Percentiles rank a stretch among this genome's conserved stretches.
Evolutionary conservation across 2,329 filamentous ascomycete species (phyloP).

Genomic region (Furcasterigmium furcatum): DNA sequence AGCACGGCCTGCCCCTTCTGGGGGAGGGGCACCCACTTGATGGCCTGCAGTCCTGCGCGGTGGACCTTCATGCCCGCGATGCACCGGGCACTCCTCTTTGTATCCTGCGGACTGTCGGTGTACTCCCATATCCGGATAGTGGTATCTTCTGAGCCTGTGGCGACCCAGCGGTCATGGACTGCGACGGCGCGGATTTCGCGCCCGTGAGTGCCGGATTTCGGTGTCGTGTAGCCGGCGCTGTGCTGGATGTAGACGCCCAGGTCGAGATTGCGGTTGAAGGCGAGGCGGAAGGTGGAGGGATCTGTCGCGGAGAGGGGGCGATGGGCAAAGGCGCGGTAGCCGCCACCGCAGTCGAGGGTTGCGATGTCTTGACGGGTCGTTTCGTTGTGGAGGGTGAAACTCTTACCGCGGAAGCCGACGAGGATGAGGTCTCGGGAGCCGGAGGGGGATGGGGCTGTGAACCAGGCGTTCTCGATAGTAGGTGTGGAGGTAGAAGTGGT

Average conservation of each 20-base stretch:
- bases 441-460: slow-evolving; percentile 30
- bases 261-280: slow-evolving; percentile 70
- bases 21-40: slow-evolving; percentile 62
- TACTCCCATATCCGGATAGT: slow-evolving; percentile 70
- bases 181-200: slow-evolving; percentile 69
- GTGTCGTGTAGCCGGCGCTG: slow-evolving; percentile 30
- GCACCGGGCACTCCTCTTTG: slow-evolving; percentile 35
- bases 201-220: slow-evolving; percentile 76
- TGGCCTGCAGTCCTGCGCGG: slow-evolving; percentile 76
- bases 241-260: slow-evolving; percentile 44
- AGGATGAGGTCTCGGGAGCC: slow-evolving; percentile 58
- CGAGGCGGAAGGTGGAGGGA: slow-evolving; percentile 44
- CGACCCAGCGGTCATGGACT: slow-evolving; percentile 39
- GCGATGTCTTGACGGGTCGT: slow-evolving; percentile 66
- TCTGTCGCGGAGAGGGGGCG: slow-evolving; percentile 18
- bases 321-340: slow-evolving; percentile 72
- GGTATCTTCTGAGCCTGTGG: slow-evolving; percentile 71
- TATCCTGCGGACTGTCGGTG: not conserved
- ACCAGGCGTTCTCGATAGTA: slow-evolving; percentile 70
- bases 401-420: slow-evolving; percentile 76
- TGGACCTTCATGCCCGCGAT: slow-evolving; percentile 71
- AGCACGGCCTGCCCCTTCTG: slow-evolving; percentile 47
- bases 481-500: slow-evolving; percentile 69
- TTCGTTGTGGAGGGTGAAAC: slow-evolving; percentile 81
- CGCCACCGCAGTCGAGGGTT: slow-evolving; percentile 77